A percentile compares a stretch with the other conserved stretches of the same genome.
Evolutionary conservation across 306 rosid species (phyloP).

Genomic region (Quercus alba): DNA sequence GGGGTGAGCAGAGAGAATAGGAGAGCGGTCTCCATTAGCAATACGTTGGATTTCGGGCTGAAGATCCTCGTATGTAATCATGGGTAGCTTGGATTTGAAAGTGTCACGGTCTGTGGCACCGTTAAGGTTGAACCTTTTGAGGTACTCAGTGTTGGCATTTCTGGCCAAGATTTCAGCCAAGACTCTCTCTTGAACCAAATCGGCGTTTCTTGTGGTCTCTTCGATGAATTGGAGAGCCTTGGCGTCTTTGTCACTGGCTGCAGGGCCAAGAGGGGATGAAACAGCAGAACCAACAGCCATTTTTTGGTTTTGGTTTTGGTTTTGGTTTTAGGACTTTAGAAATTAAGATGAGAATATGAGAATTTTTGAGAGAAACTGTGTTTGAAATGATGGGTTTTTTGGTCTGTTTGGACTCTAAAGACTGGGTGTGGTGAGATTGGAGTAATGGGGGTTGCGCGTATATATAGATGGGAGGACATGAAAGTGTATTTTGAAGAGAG

Average conservation of each 20-base stretch:
- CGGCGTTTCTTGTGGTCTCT: constrained; percentile 46
- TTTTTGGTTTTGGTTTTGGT: neutral
- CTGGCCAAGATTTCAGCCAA: constrained; percentile 36
- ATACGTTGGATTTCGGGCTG: constrained; percentile 58
- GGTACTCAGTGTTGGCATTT: constrained; percentile 52
- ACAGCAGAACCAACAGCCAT: constrained; percentile 52
- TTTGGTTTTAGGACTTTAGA: neutral
- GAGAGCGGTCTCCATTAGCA: constrained; percentile 54
- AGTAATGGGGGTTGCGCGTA: neutral
- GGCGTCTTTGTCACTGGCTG: constrained; percentile 49
- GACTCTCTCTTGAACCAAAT: constrained; percentile 42
- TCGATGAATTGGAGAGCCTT: constrained; percentile 52
- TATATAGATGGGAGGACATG: constrained; percentile 2
- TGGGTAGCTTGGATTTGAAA: constrained; percentile 34
- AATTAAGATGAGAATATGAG: neutral
- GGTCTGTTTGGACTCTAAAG: no score
- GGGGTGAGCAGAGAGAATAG: constrained; percentile 55
- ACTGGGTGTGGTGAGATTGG: neutral
- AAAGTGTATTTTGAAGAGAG: neutral
- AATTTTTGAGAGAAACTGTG: no score
- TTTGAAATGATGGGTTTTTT: no score
- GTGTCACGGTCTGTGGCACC: constrained; percentile 43
- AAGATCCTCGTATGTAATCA: constrained; percentile 51
- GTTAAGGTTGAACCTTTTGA: constrained; percentile 34
- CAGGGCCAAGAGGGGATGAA: constrained; percentile 48